Evolutionary conservation across 768 basidiomycete species (phyloP), one percentile per base, ranked within the genome.

Genomic region (Boletus sp.): DNA sequence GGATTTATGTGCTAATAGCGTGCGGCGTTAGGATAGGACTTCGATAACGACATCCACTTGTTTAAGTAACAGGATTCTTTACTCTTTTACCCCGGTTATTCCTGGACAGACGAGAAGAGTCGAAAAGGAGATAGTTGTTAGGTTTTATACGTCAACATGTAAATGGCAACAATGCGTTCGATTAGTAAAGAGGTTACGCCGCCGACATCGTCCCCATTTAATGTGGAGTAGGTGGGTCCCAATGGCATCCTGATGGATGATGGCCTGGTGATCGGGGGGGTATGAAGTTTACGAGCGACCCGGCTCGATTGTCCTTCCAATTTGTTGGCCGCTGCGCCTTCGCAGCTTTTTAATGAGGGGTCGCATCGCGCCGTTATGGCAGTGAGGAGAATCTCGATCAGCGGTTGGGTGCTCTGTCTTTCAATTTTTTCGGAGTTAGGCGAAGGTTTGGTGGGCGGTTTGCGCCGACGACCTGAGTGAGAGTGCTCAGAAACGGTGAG

Each of bases 201-300:
- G 73, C 95, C 92, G 62, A 90, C 87, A 65, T 94, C 89, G 79
- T 96, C 93, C 48, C 92, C 93, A 68, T 46, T 97, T 95, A 63
- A 97, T 93, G 74, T 96, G 95, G 87, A 97, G 93, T 72, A 96
- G 94, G 56, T 95, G 96, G 0, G 96, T 83, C 69, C 95, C 91
- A 69, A 95, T 93, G 52, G 19, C 21, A 5, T 25, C 27, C 3
- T 25, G 25, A 25, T 25, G 25, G 25, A 25, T 25, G 13, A 34
- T 38, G 38, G 88, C 83, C 74, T 97, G 58, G 92, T 96, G 87
- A 68, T 97, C 94, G 56, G 93, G 96, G 19, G 88, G 88, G 74
- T 96, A 96, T 50, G 92, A 90, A 3, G 94, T 97, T 52, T 49
- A 56, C 49, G 41, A 44, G 42, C 11, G 7, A 33, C 37, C 8